These are phyloP conservation scores for Leonotis leonurus DNA, from an alignment of 257 asterid species.

Conservation along the genomic window DNA sequence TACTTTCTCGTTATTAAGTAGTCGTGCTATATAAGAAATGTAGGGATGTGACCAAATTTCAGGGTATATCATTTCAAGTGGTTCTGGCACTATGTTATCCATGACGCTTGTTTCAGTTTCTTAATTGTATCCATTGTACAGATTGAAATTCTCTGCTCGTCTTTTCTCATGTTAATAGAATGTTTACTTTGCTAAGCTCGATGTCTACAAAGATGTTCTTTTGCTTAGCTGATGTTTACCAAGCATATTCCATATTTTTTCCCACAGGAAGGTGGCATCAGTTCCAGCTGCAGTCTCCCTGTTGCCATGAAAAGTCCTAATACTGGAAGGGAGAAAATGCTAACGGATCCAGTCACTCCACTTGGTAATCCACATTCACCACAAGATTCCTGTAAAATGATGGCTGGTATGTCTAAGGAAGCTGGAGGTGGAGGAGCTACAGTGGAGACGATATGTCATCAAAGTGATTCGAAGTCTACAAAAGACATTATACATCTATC, in stretches of 20 bases:
- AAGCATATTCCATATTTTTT: background rate
- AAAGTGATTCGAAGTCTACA: slow-evolving; percentile 14
- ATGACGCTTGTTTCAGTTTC: background rate
- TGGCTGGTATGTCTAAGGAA: slow-evolving; percentile 20
- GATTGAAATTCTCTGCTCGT: too few species aligned
- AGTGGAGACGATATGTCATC: slow-evolving; percentile 18
- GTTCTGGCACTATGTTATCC: background rate
- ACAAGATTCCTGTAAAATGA: slow-evolving; percentile 14
- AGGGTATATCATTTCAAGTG: background rate
- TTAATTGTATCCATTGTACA: background rate
- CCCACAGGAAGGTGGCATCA: slow-evolving; percentile 38
- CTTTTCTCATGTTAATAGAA: too few species aligned
- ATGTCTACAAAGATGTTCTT: too few species aligned
- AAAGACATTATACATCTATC: slow-evolving; percentile 19
- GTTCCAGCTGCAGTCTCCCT: slow-evolving; percentile 19
- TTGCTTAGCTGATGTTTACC: background rate
- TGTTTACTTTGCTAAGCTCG: background rate
- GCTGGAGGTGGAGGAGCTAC: slow-evolving; percentile 20
- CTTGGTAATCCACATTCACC: slow-evolving; percentile 26
- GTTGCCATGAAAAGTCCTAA: slow-evolving; percentile 18
- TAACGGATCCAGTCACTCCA: slow-evolving; percentile 21
- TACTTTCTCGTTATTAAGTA: background rate
- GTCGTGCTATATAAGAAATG: too few species aligned
- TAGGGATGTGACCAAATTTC: background rate
- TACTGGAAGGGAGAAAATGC: slow-evolving; percentile 27